These are phyloP conservation scores for Pholiota conissans DNA, from an alignment of 768 basidiomycete species.

Conservation along the genomic window DNA sequence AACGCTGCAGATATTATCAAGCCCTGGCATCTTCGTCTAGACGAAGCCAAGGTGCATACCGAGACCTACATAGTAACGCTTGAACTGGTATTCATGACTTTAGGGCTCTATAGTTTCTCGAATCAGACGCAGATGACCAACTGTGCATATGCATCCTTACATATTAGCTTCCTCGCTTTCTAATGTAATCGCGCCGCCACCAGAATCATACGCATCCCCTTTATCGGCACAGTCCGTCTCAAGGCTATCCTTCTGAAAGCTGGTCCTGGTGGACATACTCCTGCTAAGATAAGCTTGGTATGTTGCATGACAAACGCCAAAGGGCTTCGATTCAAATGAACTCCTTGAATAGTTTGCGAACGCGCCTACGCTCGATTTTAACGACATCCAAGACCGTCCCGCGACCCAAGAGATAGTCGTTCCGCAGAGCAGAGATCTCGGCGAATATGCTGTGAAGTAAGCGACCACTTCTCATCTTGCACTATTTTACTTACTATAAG, in stretches of 20 bases:
- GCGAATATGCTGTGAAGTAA: slow-evolving; percentile 84
- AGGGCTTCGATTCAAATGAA: neutral
- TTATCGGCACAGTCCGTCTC: slow-evolving; percentile 84
- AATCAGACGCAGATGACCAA: slow-evolving; percentile 92
- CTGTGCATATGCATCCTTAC: slow-evolving; percentile 43
- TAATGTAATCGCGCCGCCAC: neutral
- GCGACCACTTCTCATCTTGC: slow-evolving; percentile 16
- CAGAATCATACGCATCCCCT: slow-evolving; percentile 84
- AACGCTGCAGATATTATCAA: slow-evolving; percentile 69
- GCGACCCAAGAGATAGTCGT: slow-evolving; percentile 76
- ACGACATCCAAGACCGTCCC: slow-evolving; percentile 59
- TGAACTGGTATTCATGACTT: neutral
- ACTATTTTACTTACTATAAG: too few relatives aligned
- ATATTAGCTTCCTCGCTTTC: neutral
- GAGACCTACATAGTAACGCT: neutral
- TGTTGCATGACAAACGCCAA: slow-evolving; percentile 17
- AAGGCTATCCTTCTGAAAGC: slow-evolving; percentile 81
- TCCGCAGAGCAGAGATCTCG: slow-evolving; percentile 71
- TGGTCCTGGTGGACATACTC: slow-evolving; percentile 80
- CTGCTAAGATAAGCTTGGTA: slow-evolving; percentile 70
- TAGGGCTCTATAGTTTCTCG: slow-evolving; percentile 58
- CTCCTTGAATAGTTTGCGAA: slow-evolving; percentile 63
- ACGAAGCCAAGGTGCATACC: slow-evolving; percentile 71
- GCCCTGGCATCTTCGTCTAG: slow-evolving; percentile 79
- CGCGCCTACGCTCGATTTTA: slow-evolving; percentile 78